A percentile compares a stretch with the other conserved stretches of the same genome.
These are phyloP conservation scores for Quercus lobata DNA, from an alignment of 331 rosid species.

Conservation along the genomic window DNA sequence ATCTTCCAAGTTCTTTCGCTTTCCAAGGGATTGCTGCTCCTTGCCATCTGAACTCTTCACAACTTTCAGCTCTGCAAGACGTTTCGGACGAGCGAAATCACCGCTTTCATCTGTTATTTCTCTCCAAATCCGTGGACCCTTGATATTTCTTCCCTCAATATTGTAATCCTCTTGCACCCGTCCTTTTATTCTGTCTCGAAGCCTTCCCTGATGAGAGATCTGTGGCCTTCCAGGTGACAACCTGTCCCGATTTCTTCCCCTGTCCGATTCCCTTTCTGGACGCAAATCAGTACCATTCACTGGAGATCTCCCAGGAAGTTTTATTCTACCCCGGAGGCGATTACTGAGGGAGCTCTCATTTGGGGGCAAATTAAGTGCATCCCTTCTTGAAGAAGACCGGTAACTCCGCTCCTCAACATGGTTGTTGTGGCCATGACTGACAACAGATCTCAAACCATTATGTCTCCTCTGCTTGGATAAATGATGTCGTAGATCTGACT, in stretches of 20 bases:
- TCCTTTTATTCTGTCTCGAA: slow-evolving; percentile 73
- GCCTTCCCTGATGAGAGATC: slow-evolving; percentile 53
- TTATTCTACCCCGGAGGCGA: slow-evolving; percentile 86
- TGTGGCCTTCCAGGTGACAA: slow-evolving; percentile 63
- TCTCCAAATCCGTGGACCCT: slow-evolving; percentile 36
- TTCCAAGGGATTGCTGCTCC: slow-evolving; percentile 61
- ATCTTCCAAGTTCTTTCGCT: slow-evolving; percentile 44
- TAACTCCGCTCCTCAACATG: slow-evolving; percentile 55
- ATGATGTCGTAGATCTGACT: slow-evolving; percentile 66
- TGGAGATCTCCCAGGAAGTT: slow-evolving; percentile 48
- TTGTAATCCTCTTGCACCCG: slow-evolving; percentile 45
- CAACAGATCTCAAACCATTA: slow-evolving; percentile 77
- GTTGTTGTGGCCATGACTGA: slow-evolving; percentile 41
- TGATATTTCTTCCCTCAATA: slow-evolving; percentile 44
- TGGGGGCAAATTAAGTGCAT: slow-evolving; percentile 36
- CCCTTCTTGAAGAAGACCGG: slow-evolving; percentile 45
- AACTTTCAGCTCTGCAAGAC: slow-evolving; percentile 63
- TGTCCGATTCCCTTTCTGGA: slow-evolving; percentile 57
- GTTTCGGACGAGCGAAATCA: slow-evolving; percentile 59
- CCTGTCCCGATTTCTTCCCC: slow-evolving; percentile 52
- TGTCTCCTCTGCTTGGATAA: slow-evolving; percentile 76
- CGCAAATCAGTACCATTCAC: slow-evolving; percentile 36
- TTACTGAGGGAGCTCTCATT: slow-evolving; percentile 56
- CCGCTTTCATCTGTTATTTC: slow-evolving; percentile 38
- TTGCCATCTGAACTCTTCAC: slow-evolving; percentile 36